These are phyloP conservation scores for Lipomyces orientalis DNA, from an alignment of 805 yeast species.

Conservation along the genomic window DNA sequence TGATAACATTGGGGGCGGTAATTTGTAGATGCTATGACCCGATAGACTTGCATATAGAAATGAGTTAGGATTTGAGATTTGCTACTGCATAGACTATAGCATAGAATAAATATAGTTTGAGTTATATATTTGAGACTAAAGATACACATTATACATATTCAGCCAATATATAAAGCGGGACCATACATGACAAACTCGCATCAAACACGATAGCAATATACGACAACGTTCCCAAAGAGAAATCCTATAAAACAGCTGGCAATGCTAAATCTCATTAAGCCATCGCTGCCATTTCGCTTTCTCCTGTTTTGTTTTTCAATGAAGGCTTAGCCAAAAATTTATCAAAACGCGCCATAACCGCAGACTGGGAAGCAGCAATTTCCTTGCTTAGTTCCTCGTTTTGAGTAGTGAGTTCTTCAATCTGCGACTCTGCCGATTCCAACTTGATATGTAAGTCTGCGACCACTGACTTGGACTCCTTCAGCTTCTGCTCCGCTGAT, in stretches of 20 bases:
- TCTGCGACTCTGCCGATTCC: slow-evolving; percentile 23
- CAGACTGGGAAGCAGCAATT: slow-evolving; percentile 13
- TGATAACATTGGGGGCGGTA: slow-evolving; percentile 44
- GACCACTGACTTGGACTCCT: slow-evolving; percentile 16
- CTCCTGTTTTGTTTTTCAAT: slow-evolving; percentile 19
- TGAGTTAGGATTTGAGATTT: not conserved
- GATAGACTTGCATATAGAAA: not conserved
- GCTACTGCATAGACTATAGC: not conserved
- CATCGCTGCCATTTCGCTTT: not conserved
- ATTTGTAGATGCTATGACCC: slow-evolving; percentile 3
- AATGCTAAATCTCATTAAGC: not conserved
- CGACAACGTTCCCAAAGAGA: not conserved
- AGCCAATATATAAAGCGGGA: not conserved
- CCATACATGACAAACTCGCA: not conserved
- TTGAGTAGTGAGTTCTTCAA: slow-evolving; percentile 18
- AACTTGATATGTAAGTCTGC: slow-evolving; percentile 16
- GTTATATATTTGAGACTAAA: not conserved
- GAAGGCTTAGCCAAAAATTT: slow-evolving; percentile 26
- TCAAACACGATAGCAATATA: not conserved
- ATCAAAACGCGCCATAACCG: slow-evolving; percentile 22
- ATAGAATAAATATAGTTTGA: not conserved
- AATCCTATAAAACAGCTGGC: slow-evolving; percentile 6
- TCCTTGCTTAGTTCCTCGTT: slow-evolving; percentile 17
- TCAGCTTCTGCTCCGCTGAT: slow-evolving; percentile 19
- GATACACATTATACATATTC: not conserved